Base-by-base conservation (phyloP, 2,329 filamentous ascomycete genomes). In the Trichoderma hamatum region DNA sequence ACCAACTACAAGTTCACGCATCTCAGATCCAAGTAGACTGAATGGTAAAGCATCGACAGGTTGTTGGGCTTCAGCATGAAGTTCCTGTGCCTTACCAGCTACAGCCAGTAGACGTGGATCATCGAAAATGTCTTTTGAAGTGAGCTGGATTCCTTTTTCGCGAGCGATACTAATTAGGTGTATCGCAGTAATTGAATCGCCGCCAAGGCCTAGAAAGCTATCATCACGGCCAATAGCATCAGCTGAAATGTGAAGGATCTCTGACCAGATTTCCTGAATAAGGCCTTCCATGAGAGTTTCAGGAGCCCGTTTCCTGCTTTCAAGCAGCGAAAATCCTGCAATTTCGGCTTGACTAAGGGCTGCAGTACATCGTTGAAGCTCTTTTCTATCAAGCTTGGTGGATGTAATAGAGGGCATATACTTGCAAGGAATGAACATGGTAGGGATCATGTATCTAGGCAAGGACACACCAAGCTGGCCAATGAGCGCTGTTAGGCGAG, bases 171-270 rank as follows among this genome's bases (percentile, higher is more conserved):
- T 67, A 5, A 51, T 55, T 16, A 69, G 34, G 13, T 64, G 49
- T 32, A 70, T 72, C 1, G 71, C 72, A 13, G 58, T 67, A 51
- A 76, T 72, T 9, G 74, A 75, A 84, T 88, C 34, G 72, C 69
- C 4, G 80, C 82, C 1, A 80, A 72, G 68, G 1, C 61, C 51
- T 7, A 71, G 30, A 30, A 74, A 73, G 39, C 60, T 70, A 19
- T 73, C 69, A 59, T 71, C 59, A 3, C 62, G 59, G 7, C 67
- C 67, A 51, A 74, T 73, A 13, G 65, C 52, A 21, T 71, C 60
- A 1, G 32, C 7, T 2, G 62, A 21, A 2, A 71, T 36, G 4
- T 34, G 19, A 21, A 73, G 67, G 3, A 73, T 43, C 16, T 64
- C 32, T 9, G 72, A 71, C 72, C 72, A 73, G 2, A 73, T 54